These are phyloP conservation scores for Baorangia bicolor DNA, from an alignment of 768 basidiomycete genomes.

Conservation along the genomic window DNA sequence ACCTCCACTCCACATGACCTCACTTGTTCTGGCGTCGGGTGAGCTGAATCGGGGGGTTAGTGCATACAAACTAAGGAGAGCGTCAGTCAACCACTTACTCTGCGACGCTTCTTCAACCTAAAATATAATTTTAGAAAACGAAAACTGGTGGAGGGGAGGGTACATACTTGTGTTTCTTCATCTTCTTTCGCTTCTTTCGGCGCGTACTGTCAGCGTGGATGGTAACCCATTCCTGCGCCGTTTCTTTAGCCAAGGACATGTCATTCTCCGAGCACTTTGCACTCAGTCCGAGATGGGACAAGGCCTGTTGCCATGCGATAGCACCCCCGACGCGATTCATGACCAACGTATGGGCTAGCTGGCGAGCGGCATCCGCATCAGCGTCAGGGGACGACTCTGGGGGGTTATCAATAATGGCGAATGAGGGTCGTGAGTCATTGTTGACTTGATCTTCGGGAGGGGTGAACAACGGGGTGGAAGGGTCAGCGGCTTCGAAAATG, in stretches of 20 bases:
- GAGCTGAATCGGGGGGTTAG: conserved; percentile 36
- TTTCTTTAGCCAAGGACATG: conserved; percentile 50
- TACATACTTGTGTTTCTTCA: conserved; percentile 94
- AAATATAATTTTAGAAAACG: conserved; percentile 7
- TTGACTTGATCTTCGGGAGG: conserved; percentile 24
- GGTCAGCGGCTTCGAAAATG: conserved; percentile 43
- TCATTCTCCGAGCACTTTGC: conserved; percentile 48
- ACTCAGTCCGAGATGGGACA: conserved; percentile 64
- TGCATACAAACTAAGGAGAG: background rate
- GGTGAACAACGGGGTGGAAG: conserved; percentile 18
- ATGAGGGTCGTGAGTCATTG: conserved; percentile 25
- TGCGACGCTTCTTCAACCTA: conserved; percentile 89
- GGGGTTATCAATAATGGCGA: conserved; percentile 40
- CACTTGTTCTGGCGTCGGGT: conserved; percentile 42
- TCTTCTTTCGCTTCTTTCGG: conserved; percentile 88
- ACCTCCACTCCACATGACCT: conserved; percentile 4
- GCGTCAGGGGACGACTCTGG: conserved; percentile 60
- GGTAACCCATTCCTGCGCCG: conserved; percentile 60
- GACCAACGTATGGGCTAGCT: conserved; percentile 73
- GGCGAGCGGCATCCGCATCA: conserved; percentile 77
- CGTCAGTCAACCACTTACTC: conserved; percentile 48
- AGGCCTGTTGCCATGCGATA: conserved; percentile 65
- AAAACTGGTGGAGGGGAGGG: conserved; percentile 1
- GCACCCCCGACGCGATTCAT: conserved; percentile 62
- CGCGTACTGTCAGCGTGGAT: conserved; percentile 78